These are phyloP conservation scores for Tulasnella sp. DNA, from an alignment of 768 basidiomycete genomes.

Conservation along the genomic window DNA sequence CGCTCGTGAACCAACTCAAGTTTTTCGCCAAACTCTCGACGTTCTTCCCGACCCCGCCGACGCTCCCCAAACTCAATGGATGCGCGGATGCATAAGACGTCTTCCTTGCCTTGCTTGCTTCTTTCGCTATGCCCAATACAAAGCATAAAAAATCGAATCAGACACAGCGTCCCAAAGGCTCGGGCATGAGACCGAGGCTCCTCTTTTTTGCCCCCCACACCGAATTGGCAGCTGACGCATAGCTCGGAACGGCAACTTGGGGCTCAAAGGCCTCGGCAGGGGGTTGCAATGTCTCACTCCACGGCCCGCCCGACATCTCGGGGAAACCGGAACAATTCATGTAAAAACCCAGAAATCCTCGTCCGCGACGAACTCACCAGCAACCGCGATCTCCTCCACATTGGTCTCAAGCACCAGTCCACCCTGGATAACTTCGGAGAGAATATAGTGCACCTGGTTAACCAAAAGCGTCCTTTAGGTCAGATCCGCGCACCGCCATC, in stretches of 20 bases:
- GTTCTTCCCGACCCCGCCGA: slow-evolving; percentile 20
- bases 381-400: slow-evolving; percentile 76
- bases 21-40: slow-evolving; percentile 22
- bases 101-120: slow-evolving; percentile 69
- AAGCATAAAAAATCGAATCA: not conserved
- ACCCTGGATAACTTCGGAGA: slow-evolving; percentile 95
- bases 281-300: not conserved
- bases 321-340: slow-evolving; percentile 15
- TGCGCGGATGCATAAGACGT: slow-evolving; percentile 82
- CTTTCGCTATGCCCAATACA: slow-evolving; percentile 56
- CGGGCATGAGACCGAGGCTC: slow-evolving; percentile 27
- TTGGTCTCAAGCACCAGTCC: slow-evolving; percentile 96
- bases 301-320: slow-evolving; percentile 22
- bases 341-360: slow-evolving; percentile 19
- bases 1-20: slow-evolving; percentile 19
- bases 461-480: not conserved
- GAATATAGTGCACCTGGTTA: slow-evolving; percentile 84
- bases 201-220: not conserved
- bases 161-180: not conserved
- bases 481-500: slow-evolving; percentile 24
- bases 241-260: not conserved
- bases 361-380: slow-evolving; percentile 55
- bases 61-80: slow-evolving; percentile 69
- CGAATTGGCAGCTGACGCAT: not conserved
- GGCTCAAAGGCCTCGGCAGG: not conserved